phyloP scores from a whole-genome alignment of 2,329 filamentous ascomycete genomes.

The Penicillium nordicum region DNA sequence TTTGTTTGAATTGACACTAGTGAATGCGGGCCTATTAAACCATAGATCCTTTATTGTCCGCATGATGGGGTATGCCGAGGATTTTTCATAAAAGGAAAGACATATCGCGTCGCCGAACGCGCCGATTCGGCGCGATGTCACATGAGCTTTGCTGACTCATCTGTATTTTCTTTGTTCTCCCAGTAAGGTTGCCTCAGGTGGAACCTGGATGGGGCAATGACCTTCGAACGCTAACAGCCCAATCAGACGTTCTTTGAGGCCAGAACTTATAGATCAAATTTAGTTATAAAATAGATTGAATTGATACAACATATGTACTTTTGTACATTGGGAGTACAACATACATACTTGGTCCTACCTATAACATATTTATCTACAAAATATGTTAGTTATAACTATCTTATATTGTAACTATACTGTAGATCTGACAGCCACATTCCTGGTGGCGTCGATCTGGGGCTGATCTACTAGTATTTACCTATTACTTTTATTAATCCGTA shows the following conservation, averaged over 20 bases:
- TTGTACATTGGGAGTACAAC: background rate
- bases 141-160: conserved; percentile 10
- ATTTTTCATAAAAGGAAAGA: background rate
- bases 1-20: background rate
- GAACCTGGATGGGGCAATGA: background rate
- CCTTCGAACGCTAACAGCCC: background rate
- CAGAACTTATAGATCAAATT: background rate
- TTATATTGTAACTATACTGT: background rate
- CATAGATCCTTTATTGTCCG: conserved; percentile 44
- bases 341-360: background rate
- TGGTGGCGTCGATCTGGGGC: conserved; percentile 4
- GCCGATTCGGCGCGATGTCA: conserved; percentile 10
- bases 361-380: background rate
- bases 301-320: background rate
- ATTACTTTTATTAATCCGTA: background rate
- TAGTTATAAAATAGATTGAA: no score
- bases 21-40: conserved; percentile 42
- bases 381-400: background rate
- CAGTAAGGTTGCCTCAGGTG: background rate
- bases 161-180: background rate
- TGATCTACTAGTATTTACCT: background rate
- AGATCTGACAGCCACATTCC: conserved; percentile 6
- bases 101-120: conserved; percentile 2
- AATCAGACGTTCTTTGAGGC: background rate
- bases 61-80: conserved; percentile 13